These are phyloP conservation scores for Trametes gibbosa DNA, from an alignment of 768 basidiomycete species.

Conservation along the genomic window DNA sequence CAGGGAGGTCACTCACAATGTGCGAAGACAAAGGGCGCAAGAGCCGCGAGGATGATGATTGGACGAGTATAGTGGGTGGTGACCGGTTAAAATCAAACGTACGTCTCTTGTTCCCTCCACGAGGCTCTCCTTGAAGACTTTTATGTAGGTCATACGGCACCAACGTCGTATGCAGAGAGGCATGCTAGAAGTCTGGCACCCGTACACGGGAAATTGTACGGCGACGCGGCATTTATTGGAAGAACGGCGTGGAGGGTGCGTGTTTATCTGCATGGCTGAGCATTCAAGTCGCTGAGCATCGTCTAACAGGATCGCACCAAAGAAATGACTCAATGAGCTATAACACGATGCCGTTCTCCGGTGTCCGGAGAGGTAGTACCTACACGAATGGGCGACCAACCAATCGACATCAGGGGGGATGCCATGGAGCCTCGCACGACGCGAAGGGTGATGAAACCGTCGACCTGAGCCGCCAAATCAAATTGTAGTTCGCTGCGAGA, in stretches of 20 bases:
- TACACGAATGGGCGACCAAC: too few relatives aligned
- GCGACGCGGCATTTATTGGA: background rate
- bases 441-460: too few relatives aligned
- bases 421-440: too few relatives aligned
- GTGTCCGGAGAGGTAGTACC: too few relatives aligned
- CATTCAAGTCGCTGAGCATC: too few relatives aligned
- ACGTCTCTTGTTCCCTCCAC: background rate
- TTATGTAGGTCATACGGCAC: background rate
- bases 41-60: constrained; percentile 10
- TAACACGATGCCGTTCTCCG: too few relatives aligned
- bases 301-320: too few relatives aligned
- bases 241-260: background rate
- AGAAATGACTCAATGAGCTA: too few relatives aligned
- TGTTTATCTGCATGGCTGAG: background rate
- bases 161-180: background rate
- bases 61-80: constrained; percentile 3
- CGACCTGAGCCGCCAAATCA: too few relatives aligned
- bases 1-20: constrained; percentile 18
- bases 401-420: too few relatives aligned
- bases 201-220: background rate
- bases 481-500: too few relatives aligned
- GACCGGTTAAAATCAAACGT: background rate
- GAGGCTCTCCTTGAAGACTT: too few relatives aligned
- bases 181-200: background rate
- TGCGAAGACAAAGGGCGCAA: constrained; percentile 22